These are phyloP conservation scores for Botrytis squamosa DNA, from an alignment of 2,329 filamentous ascomycete species.

Conservation along the genomic window DNA sequence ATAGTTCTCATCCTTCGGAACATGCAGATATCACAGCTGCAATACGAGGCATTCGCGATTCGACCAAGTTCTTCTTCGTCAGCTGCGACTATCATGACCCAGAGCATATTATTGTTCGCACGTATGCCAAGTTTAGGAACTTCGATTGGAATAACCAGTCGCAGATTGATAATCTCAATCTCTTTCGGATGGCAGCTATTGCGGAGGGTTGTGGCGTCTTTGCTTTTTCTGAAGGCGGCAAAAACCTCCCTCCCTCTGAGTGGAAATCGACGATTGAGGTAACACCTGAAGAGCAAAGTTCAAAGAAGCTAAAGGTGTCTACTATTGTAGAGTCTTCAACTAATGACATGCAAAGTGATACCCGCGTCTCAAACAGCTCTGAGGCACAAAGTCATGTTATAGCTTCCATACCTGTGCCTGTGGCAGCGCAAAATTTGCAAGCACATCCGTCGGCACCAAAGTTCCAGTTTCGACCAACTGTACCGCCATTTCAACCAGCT, in stretches of 20 bases:
- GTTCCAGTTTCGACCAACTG: background rate
- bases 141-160: slow-evolving; percentile 5
- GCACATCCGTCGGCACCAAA: background rate
- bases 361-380: background rate
- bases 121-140: background rate
- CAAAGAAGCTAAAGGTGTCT: background rate
- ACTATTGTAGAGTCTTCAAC: background rate
- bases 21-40: slow-evolving; percentile 11
- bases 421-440: background rate
- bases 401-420: background rate
- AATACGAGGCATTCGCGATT: background rate
- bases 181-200: background rate
- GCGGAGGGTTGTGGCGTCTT: background rate
- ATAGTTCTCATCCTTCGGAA: background rate
- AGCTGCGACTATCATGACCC: slow-evolving; percentile 3
- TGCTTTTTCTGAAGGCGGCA: background rate
- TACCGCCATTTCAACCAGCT: background rate
- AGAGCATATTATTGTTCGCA: slow-evolving; percentile 5
- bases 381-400: background rate
- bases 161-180: background rate
- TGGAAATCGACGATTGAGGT: background rate
- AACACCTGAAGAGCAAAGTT: background rate
- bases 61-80: background rate
- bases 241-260: background rate
- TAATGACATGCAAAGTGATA: background rate